phyloP scores from a whole-genome alignment of 352 stramenopile genomes.

The Phytophthora citricola region DNA sequence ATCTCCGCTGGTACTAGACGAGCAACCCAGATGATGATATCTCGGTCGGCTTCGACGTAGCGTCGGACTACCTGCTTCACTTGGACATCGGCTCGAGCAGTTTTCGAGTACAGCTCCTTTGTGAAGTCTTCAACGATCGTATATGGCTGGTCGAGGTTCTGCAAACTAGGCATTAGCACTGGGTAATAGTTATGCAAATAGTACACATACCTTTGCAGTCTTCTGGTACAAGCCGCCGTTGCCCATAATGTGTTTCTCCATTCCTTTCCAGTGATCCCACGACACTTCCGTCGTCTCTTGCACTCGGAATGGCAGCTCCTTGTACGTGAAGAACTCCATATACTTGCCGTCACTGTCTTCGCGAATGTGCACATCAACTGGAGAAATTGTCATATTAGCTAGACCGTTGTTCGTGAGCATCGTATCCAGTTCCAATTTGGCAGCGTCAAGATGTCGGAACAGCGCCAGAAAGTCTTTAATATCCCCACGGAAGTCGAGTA shows the following conservation, averaged over 20 bases:
- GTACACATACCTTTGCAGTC: slow-evolving; percentile 16
- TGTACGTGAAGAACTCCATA: slow-evolving; percentile 33
- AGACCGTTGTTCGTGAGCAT: slow-evolving; percentile 33
- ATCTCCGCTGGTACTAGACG: slow-evolving; percentile 59
- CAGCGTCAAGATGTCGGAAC: slow-evolving; percentile 27
- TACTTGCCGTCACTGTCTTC: slow-evolving; percentile 19
- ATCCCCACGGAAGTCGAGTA: slow-evolving; percentile 22
- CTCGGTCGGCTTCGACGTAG: slow-evolving; percentile 56
- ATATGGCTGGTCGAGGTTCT: slow-evolving; percentile 44
- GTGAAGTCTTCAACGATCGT: slow-evolving; percentile 65
- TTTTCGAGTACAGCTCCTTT: slow-evolving; percentile 58
- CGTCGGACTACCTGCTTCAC: slow-evolving; percentile 63
- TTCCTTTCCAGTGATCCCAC: slow-evolving; percentile 39
- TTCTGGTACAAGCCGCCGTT: slow-evolving; percentile 35
- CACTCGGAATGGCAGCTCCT: slow-evolving; percentile 31
- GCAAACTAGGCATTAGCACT: neutral
- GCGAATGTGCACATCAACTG: slow-evolving; percentile 28
- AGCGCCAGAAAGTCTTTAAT: slow-evolving; percentile 20
- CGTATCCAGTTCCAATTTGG: slow-evolving; percentile 18
- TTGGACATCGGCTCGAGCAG: slow-evolving; percentile 50
- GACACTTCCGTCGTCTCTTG: slow-evolving; percentile 10
- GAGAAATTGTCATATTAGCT: slow-evolving; percentile 13
- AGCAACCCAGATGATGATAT: slow-evolving; percentile 67
- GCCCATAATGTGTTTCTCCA: slow-evolving; percentile 30
- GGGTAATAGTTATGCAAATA: neutral